These are phyloP conservation scores for Hypoxylon sp. DNA, from an alignment of 2,329 filamentous ascomycete species.

Conservation along the genomic window DNA sequence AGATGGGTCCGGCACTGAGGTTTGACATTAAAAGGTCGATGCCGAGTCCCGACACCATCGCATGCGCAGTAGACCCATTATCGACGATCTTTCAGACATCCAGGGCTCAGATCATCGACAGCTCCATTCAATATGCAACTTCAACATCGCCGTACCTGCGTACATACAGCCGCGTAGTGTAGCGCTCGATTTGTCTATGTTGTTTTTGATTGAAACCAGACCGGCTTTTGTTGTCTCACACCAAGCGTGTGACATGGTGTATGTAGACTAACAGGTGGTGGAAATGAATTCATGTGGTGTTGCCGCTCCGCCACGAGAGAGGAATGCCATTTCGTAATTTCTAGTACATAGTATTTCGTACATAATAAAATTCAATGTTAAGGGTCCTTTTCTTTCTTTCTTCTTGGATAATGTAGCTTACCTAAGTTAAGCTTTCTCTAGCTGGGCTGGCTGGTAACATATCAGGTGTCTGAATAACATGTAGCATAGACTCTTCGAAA, in stretches of 20 bases:
- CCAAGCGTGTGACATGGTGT: slow-evolving; percentile 1
- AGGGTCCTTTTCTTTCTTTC: too few species aligned
- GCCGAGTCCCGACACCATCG: slow-evolving; percentile 29
- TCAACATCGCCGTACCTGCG: slow-evolving; percentile 3
- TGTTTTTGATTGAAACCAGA: slow-evolving; percentile 8
- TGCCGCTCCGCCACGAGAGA: slow-evolving; percentile 29
- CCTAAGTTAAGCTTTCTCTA: too few species aligned
- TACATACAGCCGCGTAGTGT: slow-evolving; percentile 6
- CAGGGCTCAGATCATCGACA: slow-evolving; percentile 33
- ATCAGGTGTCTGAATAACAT: too few species aligned
- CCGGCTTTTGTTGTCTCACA: slow-evolving; percentile 5
- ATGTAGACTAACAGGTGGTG: too few species aligned
- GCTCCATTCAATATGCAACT: neutral
- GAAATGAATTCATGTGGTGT: slow-evolving; percentile 26
- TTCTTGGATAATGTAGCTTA: too few species aligned
- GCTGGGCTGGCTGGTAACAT: too few species aligned
- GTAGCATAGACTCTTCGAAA: too few species aligned
- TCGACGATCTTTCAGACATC: slow-evolving; percentile 29
- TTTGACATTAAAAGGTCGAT: slow-evolving; percentile 20
- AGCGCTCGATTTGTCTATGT: slow-evolving; percentile 7
- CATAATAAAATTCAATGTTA: slow-evolving; percentile 10
- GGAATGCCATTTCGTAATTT: too few species aligned
- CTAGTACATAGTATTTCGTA: too few species aligned
- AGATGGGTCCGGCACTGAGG: slow-evolving; percentile 28
- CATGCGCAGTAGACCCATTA: slow-evolving; percentile 23